Evolutionary conservation across 345 rosid species (phyloP), one percentile per base, ranked within the genome.

Genomic region (Abelmoschus esculentus): DNA sequence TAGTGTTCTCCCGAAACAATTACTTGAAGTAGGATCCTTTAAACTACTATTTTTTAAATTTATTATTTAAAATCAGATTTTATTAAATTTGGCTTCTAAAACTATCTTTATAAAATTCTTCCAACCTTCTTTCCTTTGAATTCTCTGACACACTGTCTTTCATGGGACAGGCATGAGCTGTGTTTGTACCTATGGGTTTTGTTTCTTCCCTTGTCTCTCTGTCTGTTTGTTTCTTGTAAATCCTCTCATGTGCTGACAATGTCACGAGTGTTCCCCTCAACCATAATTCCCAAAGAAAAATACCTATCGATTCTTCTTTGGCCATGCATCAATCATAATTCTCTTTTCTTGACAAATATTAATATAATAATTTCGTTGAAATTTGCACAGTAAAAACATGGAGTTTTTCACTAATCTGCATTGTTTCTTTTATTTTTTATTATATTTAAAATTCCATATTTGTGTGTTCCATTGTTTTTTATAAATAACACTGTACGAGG

Each of bases 81-180:
- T n/a, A n/a, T n/a, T n/a, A n/a, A n/a, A n/a, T n/a, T n/a, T n/a
- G n/a, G n/a, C n/a, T n/a, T n/a, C n/a, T n/a, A n/a, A n/a, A n/a
- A n/a, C n/a, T n/a, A n/a, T n/a, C n/a, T n/a, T n/a, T n/a, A n/a
- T n/a, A n/a, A n/a, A n/a, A n/a, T n/a, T n/a, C n/a, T n/a, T n/a
- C n/a, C 17, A 65, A 55, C 46, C 13, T 42, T 36, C n/a, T 19
- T 67, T 38, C 7, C 70, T 11, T 68, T 55, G 32, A 40, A 75
- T 73, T 83, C 54, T 71, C 84, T 80, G 87, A 75, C 88, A 83
- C 71, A 73, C 53, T 87, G 75, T 81, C 80, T 77, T 73, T 75
- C 81, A 79, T 79, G 81, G 77, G 83, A 70, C 72, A 76, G 77
- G 56, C 67, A 57, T 69, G 79, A 77, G 72, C 61, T 73, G 80